Conservation (phyloP, 2,329 filamentous ascomycete species). For the Penicillium hordei region DNA sequence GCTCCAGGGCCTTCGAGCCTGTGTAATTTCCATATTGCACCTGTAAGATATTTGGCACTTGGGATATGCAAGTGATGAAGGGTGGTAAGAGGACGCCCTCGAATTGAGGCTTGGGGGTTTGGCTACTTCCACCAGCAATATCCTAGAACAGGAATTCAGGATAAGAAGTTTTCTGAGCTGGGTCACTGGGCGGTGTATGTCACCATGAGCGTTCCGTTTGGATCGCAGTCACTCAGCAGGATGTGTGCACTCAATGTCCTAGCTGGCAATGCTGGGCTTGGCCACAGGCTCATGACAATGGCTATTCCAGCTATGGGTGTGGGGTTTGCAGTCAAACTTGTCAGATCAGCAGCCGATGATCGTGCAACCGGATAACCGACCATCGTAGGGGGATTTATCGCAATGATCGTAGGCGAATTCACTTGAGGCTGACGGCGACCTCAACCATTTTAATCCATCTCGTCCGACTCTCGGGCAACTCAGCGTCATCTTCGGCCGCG, state of each 20-base stretch:
- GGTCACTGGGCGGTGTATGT: not conserved
- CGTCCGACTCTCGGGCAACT: slow-evolving; percentile 46
- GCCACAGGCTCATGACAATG: not conserved
- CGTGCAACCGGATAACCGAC: not conserved
- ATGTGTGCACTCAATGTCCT: not conserved
- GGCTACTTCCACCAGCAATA: not conserved
- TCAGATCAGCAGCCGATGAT: not conserved
- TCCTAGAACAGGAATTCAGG: not conserved
- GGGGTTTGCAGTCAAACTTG: not conserved
- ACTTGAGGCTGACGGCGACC: slow-evolving; percentile 45
- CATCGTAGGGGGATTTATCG: not conserved
- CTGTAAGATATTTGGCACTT: not conserved
- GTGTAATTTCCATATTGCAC: not conserved
- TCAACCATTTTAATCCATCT: slow-evolving; percentile 51
- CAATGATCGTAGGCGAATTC: slow-evolving; percentile 14
- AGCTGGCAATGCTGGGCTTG: not conserved
- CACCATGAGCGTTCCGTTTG: not conserved
- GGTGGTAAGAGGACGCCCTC: not conserved
- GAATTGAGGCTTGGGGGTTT: not conserved
- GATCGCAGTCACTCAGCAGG: not conserved
- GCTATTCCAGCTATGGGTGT: not conserved
- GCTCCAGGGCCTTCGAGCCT: not conserved
- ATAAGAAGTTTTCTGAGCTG: not conserved
- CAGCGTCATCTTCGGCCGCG: slow-evolving; percentile 27
- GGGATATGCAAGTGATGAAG: not conserved